Evolutionary conservation across 2,329 filamentous ascomycete species (phyloP).

Genomic region (Alternaria rosae): DNA sequence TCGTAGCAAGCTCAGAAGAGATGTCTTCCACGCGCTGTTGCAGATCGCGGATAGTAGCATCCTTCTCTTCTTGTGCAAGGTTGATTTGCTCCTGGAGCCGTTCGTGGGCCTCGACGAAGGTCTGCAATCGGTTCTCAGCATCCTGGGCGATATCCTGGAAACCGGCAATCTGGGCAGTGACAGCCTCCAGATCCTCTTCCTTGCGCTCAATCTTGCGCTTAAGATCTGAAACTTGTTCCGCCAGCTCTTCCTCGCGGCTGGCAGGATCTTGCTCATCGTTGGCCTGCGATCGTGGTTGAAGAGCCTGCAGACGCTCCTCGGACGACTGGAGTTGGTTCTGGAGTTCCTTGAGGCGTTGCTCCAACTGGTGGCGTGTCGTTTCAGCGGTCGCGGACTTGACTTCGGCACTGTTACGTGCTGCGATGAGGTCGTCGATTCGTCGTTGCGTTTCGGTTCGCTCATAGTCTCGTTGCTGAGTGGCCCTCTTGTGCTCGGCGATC

Average conservation of each 20-base stretch:
- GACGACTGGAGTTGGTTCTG: conserved; percentile 86
- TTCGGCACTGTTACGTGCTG: conserved; percentile 78
- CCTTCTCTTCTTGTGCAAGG: conserved; percentile 75
- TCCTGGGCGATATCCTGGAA: conserved; percentile 88
- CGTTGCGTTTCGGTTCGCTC: conserved; percentile 88
- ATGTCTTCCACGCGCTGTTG: conserved; percentile 85
- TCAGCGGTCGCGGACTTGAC: conserved; percentile 88
- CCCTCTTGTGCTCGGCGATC: conserved; percentile 82
- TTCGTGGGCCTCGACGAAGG: conserved; percentile 79
- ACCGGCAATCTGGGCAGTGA: conserved; percentile 81
- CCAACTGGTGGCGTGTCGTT: conserved; percentile 87
- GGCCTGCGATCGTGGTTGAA: conserved; percentile 77
- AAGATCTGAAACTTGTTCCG: conserved; percentile 82
- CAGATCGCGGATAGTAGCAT: conserved; percentile 79
- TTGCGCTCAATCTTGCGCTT: conserved; percentile 86
- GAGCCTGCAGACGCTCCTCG: conserved; percentile 82
- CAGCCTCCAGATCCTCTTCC: conserved; percentile 79
- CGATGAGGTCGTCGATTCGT: conserved; percentile 88
- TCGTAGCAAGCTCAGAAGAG: conserved; percentile 78
- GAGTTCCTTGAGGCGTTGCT: conserved; percentile 86
- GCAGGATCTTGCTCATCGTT: conserved; percentile 63
- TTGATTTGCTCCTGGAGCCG: conserved; percentile 78
- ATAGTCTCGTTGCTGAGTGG: conserved; percentile 84
- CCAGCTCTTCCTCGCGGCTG: conserved; percentile 78
- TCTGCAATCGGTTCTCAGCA: conserved; percentile 85